Conservation (phyloP, 768 basidiomycete genomes). For the Panellus pusillus region DNA sequence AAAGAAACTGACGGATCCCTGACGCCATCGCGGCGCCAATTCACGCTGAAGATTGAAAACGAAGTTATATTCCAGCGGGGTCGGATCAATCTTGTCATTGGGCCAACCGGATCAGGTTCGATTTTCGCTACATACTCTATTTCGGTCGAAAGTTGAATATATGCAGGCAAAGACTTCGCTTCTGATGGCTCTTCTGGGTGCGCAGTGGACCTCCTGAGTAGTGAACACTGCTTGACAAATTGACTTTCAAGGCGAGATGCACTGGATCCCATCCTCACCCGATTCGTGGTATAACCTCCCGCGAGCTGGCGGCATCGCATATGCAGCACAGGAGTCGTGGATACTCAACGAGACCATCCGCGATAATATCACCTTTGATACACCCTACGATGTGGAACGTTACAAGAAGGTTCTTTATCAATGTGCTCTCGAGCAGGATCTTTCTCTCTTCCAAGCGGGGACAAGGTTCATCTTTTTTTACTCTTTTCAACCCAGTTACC, state of each 20-base stretch:
- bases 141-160: not conserved
- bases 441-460: conserved; percentile 70
- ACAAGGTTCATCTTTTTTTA: conserved; percentile 22
- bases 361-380: conserved; percentile 83
- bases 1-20: conserved; percentile 22
- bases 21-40: conserved; percentile 46
- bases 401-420: conserved; percentile 79
- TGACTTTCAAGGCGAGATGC: conserved; percentile 54
- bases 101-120: conserved; percentile 46
- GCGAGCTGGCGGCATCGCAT: conserved; percentile 67
- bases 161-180: conserved; percentile 60
- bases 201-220: conserved; percentile 21
- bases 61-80: conserved; percentile 53
- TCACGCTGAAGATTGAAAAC: conserved; percentile 47
- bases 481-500: too few species aligned
- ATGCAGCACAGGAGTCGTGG: conserved; percentile 85
- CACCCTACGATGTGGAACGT: conserved; percentile 70
- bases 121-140: conserved; percentile 20
- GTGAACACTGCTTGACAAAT: not conserved
- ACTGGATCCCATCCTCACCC: conserved; percentile 50
- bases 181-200: conserved; percentile 58
- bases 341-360: conserved; percentile 76
- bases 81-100: conserved; percentile 56
- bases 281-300: conserved; percentile 72
- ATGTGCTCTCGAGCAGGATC: conserved; percentile 71